phyloP scores from a whole-genome alignment of 805 yeast genomes.

The Komagataella pseudopastoris region DNA sequence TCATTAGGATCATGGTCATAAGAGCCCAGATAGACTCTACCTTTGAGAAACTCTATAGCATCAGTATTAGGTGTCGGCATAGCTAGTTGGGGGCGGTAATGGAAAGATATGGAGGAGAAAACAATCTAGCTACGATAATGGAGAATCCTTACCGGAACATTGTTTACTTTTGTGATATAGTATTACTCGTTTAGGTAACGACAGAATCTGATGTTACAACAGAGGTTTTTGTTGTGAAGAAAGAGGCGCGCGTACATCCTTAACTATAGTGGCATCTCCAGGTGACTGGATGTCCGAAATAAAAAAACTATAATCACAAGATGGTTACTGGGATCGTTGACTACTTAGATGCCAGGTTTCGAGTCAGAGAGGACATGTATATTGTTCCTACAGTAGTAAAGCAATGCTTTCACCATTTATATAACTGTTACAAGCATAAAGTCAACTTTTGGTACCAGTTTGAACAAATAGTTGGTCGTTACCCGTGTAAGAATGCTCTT shows the following conservation, averaged over 20 bases:
- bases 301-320: neutral
- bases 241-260: neutral
- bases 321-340: conserved; percentile 12
- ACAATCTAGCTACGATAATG: neutral
- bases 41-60: conserved; percentile 26
- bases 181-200: neutral
- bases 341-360: conserved; percentile 30
- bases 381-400: conserved; percentile 30
- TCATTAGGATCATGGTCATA: conserved; percentile 70
- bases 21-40: conserved; percentile 81
- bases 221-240: neutral
- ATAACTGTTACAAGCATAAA: conserved; percentile 20
- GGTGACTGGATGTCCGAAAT: neutral
- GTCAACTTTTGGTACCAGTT: conserved; percentile 62
- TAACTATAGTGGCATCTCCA: neutral
- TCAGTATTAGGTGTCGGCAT: conserved; percentile 9
- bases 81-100: neutral
- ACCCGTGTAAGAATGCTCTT: conserved; percentile 46
- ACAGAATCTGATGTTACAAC: neutral
- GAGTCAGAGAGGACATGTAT: conserved; percentile 37
- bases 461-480: conserved; percentile 35
- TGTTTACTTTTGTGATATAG: neutral
- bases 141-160: neutral
- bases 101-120: neutral
- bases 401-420: conserved; percentile 26